phyloP scores from a whole-genome alignment of 2,329 filamentous ascomycete genomes.

The Massarina eburnea region DNA sequence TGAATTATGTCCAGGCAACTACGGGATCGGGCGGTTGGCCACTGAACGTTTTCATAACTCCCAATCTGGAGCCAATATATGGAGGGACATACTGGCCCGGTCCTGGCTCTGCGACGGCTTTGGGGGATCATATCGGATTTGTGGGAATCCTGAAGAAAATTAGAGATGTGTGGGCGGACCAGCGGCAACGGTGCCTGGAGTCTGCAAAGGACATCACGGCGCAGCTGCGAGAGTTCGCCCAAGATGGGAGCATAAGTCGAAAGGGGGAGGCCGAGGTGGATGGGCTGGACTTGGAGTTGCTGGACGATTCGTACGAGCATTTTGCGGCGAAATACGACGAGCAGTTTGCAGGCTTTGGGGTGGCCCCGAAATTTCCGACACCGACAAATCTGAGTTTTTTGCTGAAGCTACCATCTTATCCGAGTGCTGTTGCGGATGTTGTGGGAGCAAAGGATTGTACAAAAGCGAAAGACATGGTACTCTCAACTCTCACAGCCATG shows the following conservation, averaged over 20 bases:
- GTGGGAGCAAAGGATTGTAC: conserved; percentile 79
- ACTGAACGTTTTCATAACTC: conserved; percentile 93
- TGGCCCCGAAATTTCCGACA: conserved; percentile 85
- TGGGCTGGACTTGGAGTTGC: conserved; percentile 80
- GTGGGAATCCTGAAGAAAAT: conserved; percentile 82
- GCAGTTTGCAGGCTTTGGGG: conserved; percentile 72
- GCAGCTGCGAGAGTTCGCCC: conserved; percentile 83
- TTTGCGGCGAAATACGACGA: conserved; percentile 80
- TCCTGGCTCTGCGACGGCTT: conserved; percentile 60
- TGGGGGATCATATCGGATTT: conserved; percentile 69
- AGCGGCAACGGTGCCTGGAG: conserved; percentile 78
- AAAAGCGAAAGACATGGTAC: conserved; percentile 74
- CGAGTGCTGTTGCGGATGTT: conserved; percentile 75
- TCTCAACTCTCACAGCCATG: conserved; percentile 80
- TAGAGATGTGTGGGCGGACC: conserved; percentile 71
- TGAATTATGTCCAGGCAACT: conserved; percentile 96
- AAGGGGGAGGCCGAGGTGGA: conserved; percentile 57
- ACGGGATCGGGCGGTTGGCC: conserved; percentile 92
- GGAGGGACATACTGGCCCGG: conserved; percentile 96
- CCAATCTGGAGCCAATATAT: conserved; percentile 89
- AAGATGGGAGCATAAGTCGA: conserved; percentile 71
- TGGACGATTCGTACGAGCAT: conserved; percentile 80
- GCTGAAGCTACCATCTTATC: conserved; percentile 71
- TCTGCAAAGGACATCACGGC: conserved; percentile 81
- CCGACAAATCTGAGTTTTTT: conserved; percentile 83